phyloP scores from a whole-genome alignment of 169 alveolate genomes.

The Besnoitia besnoiti region DNA sequence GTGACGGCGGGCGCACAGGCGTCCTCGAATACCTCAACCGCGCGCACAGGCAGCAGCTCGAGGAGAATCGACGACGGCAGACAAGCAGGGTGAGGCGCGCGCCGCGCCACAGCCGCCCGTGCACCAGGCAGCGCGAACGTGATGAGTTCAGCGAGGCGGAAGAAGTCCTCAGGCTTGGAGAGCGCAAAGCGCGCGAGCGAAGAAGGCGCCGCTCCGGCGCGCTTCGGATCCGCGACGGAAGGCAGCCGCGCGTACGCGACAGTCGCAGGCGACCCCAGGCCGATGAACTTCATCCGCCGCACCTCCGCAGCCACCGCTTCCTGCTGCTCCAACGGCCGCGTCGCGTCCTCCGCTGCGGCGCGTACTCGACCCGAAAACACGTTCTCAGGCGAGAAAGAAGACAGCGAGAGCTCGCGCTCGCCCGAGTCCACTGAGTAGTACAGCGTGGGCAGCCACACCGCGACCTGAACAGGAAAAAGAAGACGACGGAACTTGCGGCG shows the following conservation, averaged over 20 bases:
- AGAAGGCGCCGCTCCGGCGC: neutral
- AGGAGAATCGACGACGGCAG: neutral
- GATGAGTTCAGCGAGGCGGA: neutral
- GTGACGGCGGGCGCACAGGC: neutral
- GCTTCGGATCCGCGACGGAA: neutral
- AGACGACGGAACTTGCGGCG: no score
- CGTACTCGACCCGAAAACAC: neutral
- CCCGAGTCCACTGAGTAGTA: neutral
- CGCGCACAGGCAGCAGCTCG: neutral
- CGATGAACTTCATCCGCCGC: neutral
- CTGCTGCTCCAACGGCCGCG: neutral
- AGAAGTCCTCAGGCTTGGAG: neutral
- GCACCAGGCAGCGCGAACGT: neutral
- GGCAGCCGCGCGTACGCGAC: neutral
- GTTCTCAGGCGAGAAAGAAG: neutral
- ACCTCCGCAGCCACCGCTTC: neutral
- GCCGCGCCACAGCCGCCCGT: neutral
- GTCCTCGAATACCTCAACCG: neutral
- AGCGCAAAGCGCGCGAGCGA: neutral
- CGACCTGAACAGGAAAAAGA: constrained; percentile 42
- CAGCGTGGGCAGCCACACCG: constrained; percentile 57
- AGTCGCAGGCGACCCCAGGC: neutral
- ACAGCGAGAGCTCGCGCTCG: neutral
- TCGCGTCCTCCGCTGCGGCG: neutral
- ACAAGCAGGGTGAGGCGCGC: neutral